phyloP scores from a whole-genome alignment of 176 grass and related monocot species.

The Zoysia japonica region DNA sequence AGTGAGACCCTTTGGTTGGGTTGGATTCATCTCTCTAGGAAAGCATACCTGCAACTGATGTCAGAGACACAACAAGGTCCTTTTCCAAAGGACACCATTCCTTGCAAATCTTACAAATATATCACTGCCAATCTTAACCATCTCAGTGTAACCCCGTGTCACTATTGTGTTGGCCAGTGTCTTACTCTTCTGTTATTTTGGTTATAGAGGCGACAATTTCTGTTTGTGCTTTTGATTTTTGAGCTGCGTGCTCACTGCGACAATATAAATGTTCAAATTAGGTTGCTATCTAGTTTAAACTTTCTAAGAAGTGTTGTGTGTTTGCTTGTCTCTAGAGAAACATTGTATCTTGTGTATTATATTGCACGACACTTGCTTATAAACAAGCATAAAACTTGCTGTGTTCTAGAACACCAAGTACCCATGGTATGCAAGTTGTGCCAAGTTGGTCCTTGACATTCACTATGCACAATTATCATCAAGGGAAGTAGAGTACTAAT shows the following conservation, averaged over 20 bases:
- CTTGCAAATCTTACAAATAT: neutral
- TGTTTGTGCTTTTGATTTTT: neutral
- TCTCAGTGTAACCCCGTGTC: neutral
- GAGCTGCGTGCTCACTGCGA: neutral
- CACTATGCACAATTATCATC: neutral
- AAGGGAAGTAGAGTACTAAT: neutral
- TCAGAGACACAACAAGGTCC: neutral
- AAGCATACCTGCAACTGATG: neutral
- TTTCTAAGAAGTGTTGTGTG: neutral
- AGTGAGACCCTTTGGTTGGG: neutral
- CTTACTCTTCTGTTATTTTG: neutral
- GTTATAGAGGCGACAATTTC: neutral
- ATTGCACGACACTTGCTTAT: neutral
- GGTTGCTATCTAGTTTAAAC: conserved; percentile 12
- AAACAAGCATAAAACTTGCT: conserved; percentile 16
- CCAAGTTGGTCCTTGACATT: conserved; percentile 3
- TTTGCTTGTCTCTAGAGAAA: neutral
- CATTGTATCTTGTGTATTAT: neutral
- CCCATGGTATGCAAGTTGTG: neutral
- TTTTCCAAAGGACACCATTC: neutral
- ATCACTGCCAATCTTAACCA: neutral
- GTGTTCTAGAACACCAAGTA: conserved; percentile 26
- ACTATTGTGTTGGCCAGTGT: neutral
- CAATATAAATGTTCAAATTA: conserved; percentile 1
- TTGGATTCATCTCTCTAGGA: neutral